Percentiles rank a stretch among this genome's conserved stretches.
These are phyloP conservation scores for Fagopyrum tataricum DNA, from an alignment of 148 eudicot genomes.

Conservation along the genomic window DNA sequence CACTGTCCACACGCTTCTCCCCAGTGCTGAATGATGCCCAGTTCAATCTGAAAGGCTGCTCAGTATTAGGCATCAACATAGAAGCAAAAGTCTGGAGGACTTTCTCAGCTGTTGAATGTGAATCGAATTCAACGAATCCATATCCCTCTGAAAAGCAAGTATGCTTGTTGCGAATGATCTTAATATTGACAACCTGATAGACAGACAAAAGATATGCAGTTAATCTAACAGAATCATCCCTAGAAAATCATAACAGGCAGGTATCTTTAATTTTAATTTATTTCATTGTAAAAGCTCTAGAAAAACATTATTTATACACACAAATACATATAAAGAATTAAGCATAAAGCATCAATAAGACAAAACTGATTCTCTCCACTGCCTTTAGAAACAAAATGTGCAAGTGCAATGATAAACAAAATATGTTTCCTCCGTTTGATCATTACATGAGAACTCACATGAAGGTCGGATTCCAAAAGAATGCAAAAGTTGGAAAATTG, in stretches of 20 bases:
- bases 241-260: background rate
- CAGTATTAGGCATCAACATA: conserved; percentile 66
- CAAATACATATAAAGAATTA: background rate
- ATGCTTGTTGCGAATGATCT: conserved; percentile 91
- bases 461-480: too few species aligned
- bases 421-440: background rate
- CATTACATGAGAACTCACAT: background rate
- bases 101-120: conserved; percentile 76
- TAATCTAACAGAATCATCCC: background rate
- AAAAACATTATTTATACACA: background rate
- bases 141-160: conserved; percentile 84
- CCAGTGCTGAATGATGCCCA: conserved; percentile 97
- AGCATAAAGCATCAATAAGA: background rate
- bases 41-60: conserved; percentile 79
- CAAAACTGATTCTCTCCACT: background rate
- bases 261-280: background rate
- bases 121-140: conserved; percentile 77
- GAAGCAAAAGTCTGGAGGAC: conserved; percentile 54
- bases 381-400: background rate
- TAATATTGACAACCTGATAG: conserved; percentile 20
- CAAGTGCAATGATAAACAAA: background rate
- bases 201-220: background rate
- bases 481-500: background rate
- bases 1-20: conserved; percentile 75
- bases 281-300: background rate